Base-by-base conservation (phyloP, 352 stramenopile species). In the Globisporangium uncinulatum region DNA sequence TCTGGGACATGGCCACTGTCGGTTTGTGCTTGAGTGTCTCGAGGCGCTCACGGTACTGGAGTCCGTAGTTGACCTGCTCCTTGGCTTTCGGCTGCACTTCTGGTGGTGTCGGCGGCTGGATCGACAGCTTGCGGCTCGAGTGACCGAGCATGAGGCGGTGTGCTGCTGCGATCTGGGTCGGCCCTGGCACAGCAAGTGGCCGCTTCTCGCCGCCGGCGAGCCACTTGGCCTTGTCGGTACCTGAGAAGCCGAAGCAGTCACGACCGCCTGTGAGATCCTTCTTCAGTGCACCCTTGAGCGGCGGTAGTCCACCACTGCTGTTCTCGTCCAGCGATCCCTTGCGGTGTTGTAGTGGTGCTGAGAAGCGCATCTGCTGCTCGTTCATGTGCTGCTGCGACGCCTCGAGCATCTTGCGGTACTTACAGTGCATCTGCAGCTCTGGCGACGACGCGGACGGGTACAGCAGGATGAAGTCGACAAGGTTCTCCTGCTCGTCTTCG, bases 101-200 rank as follows among this genome's bases (percentile, higher is more conserved):
- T 6, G 78, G 79, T 1, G 82, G 83, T 2, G 79, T 87, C 15
- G 84, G 84, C 34, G 78, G 82, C 32, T 88, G 89, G 54, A 92
- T 78, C 21, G 77, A 86, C 15, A 83, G 61, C 54, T 87, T 90
- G 56, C 92, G 82, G 62, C 84, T 94, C 29, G 84, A 92, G 49
- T 94, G 81, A 8, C 84, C 84, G 15, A 94, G 67, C 84, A 94
- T 94, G 43, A 94, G 53, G 17, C 84, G 79, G 52, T 91, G 79
- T 39, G 82, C 84, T 7, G 78, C 77, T n/a, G 84, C 84, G 11
- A 88, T 57, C 55, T 94, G 84, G 58, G 86, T 85, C 1, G 84
- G 78, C 0, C 78, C 71, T 6, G 84, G 84, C 14, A 83, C 74
- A 13, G 74, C 69, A 9, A 86, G 62, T 13, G 80, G 67, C 21